A percentile compares a stretch with the other conserved stretches of the same genome.
Evolutionary conservation across 192 early-diverging fungal genomes (phyloP).

Genomic region (Coemansia sp.): DNA sequence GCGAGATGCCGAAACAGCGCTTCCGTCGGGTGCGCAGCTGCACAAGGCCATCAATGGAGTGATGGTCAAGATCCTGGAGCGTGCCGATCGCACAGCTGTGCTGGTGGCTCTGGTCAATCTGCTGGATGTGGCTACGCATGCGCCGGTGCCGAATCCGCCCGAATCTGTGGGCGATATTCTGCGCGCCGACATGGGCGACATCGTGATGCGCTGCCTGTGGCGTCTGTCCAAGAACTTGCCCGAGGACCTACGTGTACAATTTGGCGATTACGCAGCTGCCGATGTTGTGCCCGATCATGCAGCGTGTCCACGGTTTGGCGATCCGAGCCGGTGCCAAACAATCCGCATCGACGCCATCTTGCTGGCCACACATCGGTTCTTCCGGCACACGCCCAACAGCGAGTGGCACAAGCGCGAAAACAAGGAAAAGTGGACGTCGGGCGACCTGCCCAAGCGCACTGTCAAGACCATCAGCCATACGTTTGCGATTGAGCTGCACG

Average conservation of each 20-base stretch:
- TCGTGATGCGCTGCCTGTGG: conserved; percentile 97
- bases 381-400: conserved; percentile 73
- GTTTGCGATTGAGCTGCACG: conserved; percentile 61
- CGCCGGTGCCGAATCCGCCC: conserved; percentile 55
- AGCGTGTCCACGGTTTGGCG: conserved; percentile 3
- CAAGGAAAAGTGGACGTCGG: conserved; percentile 61
- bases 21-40: conserved; percentile 51
- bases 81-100: conserved; percentile 78
- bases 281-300: conserved; percentile 3
- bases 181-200: conserved; percentile 74
- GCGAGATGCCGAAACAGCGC: conserved; percentile 21
- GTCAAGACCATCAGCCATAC: conserved; percentile 90
- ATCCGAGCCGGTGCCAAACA: background rate
- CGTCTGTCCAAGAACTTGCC: conserved; percentile 86
- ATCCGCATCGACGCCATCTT: conserved; percentile 54
- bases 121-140: conserved; percentile 60
- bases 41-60: conserved; percentile 65
- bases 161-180: conserved; percentile 55
- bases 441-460: conserved; percentile 92
- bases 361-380: conserved; percentile 77
- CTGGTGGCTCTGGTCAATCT: conserved; percentile 73
- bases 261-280: conserved; percentile 57
- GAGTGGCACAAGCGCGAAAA: conserved; percentile 84
- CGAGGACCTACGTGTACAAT: conserved; percentile 62
- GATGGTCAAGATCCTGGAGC: conserved; percentile 89